A percentile compares a stretch with the other conserved stretches of the same genome.
These are phyloP conservation scores for Neodidymelliopsis sp. DNA, from an alignment of 2,329 filamentous ascomycete genomes.

Conservation along the genomic window DNA sequence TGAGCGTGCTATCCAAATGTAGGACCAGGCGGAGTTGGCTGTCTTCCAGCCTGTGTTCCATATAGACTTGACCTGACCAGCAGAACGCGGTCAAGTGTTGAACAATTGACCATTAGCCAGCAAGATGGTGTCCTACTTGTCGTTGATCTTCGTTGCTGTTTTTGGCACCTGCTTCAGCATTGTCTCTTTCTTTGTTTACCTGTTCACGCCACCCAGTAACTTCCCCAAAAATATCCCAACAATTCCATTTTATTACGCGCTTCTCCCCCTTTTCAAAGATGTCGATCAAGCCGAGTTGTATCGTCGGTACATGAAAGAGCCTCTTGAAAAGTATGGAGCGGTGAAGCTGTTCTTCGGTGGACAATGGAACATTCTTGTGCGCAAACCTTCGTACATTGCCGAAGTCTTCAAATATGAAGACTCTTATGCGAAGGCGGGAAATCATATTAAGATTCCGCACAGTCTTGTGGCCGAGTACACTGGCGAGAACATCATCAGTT, in stretches of 20 bases:
- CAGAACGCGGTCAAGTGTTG: conserved; percentile 3
- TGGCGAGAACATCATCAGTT: conserved; percentile 46
- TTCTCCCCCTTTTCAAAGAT: conserved; percentile 53
- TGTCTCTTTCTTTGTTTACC: conserved; percentile 33
- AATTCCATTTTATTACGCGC: conserved; percentile 55
- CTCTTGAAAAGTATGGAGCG: conserved; percentile 52
- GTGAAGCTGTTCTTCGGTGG: conserved; percentile 60
- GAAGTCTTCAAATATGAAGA: conserved; percentile 49
- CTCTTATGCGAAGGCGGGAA: conserved; percentile 41
- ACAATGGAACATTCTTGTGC: conserved; percentile 59
- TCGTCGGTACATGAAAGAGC: conserved; percentile 49
- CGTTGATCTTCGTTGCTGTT: conserved; percentile 30
- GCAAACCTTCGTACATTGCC: conserved; percentile 53
- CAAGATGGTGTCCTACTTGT: conserved; percentile 35
- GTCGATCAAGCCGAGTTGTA: conserved; percentile 56
- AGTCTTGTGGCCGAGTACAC: conserved; percentile 40
- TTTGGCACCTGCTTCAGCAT: conserved; percentile 26
- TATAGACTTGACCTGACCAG: conserved; percentile 22
- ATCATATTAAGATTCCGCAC: conserved; percentile 44
- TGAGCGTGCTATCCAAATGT: conserved; percentile 18
- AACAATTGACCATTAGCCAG: neutral
- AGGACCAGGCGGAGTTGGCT: conserved; percentile 18
- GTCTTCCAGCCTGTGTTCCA: conserved; percentile 18
- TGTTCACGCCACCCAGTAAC: conserved; percentile 36
- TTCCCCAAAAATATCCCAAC: conserved; percentile 52